A percentile compares a stretch with the other conserved stretches of the same genome.
These are phyloP conservation scores for Colletotrichum euphorbiae DNA, from an alignment of 2,329 filamentous ascomycete genomes.

Conservation along the genomic window DNA sequence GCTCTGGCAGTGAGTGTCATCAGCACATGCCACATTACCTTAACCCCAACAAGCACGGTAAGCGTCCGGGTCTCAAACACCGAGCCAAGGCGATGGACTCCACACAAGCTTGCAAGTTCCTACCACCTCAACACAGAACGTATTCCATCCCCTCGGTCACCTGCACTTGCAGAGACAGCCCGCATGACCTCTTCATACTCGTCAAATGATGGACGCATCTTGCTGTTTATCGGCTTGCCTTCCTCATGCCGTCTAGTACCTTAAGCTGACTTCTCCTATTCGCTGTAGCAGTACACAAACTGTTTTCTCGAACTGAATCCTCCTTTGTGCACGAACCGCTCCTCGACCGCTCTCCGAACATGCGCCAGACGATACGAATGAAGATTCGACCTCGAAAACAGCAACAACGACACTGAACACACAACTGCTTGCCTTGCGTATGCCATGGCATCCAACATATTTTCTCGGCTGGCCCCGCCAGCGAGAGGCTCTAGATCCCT, in stretches of 20 bases:
- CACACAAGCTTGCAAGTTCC: constrained; percentile 12
- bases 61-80: neutral
- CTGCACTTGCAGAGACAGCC: constrained; percentile 9
- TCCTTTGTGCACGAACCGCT: neutral
- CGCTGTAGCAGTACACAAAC: neutral
- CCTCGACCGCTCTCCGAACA: neutral
- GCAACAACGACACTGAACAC: neutral
- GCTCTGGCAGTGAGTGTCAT: neutral
- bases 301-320: neutral
- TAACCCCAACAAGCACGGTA: neutral
- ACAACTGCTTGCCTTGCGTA: neutral
- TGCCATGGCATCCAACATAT: constrained; percentile 61
- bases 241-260: neutral
- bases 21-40: neutral
- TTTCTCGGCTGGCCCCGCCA: constrained; percentile 56
- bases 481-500: constrained; percentile 55
- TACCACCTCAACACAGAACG: neutral
- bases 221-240: neutral
- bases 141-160: constrained; percentile 18
- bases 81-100: neutral
- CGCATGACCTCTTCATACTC: constrained; percentile 10
- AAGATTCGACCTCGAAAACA: constrained; percentile 12
- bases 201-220: constrained; percentile 14
- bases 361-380: constrained; percentile 20
- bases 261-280: neutral